phyloP scores from a whole-genome alignment of 2,329 filamentous ascomycete species.

The Dryadomyces quercus-mongolicae region DNA sequence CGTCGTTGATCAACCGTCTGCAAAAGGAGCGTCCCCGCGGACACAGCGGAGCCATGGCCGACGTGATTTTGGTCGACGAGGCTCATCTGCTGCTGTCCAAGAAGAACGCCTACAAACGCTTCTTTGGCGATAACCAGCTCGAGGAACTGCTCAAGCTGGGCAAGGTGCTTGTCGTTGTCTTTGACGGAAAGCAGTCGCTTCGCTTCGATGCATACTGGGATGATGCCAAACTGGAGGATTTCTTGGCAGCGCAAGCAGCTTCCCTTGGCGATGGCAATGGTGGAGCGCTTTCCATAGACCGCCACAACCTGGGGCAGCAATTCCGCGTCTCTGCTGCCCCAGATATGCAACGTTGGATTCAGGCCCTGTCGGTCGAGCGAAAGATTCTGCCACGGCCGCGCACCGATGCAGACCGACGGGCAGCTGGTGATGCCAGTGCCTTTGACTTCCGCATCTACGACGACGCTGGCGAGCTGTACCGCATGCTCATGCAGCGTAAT shows the following conservation, averaged over 20 bases:
- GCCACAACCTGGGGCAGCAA: neutral
- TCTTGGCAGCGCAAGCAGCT: neutral
- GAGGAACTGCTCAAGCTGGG: conserved; percentile 4
- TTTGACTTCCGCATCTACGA: conserved; percentile 6
- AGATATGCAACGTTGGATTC: conserved; percentile 6
- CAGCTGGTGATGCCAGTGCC: conserved; percentile 1
- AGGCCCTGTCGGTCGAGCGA: conserved; percentile 5
- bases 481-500: conserved; percentile 4
- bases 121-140: conserved; percentile 8
- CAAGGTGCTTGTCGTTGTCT: conserved; percentile 4
- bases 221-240: conserved; percentile 1
- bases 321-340: conserved; percentile 3
- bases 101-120: conserved; percentile 7
- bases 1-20: conserved; percentile 6
- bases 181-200: conserved; percentile 7
- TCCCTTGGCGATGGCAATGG: neutral
- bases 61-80: conserved; percentile 6
- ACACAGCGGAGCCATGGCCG: neutral
- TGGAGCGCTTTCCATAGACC: neutral
- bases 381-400: conserved; percentile 2
- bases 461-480: conserved; percentile 4
- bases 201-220: conserved; percentile 6
- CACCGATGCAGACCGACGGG: neutral
- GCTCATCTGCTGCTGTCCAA: conserved; percentile 6
- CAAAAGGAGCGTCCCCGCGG: conserved; percentile 3